Percentiles rank a stretch among this genome's conserved stretches.
Evolutionary conservation across 345 rosid genomes (phyloP).

Genomic region (rapeseed (Brassica napus)): DNA sequence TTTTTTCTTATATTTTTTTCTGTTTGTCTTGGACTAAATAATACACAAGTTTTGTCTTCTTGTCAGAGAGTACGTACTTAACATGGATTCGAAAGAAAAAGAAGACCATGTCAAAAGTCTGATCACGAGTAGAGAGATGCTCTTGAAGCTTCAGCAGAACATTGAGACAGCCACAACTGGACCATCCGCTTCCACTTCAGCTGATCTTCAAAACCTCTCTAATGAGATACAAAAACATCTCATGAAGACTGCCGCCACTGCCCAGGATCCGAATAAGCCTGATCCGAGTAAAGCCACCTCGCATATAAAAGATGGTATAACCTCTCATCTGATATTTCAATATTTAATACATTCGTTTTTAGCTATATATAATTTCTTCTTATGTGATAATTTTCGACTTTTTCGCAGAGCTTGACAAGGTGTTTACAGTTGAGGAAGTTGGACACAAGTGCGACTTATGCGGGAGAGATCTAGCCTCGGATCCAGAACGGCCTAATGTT

Average conservation of each 20-base stretch:
- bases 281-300: not conserved
- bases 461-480: conserved; percentile 19
- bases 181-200: not conserved
- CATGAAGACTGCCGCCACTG: not conserved
- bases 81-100: conserved; percentile 12
- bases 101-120: not conserved
- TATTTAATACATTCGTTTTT: not conserved
- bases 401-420: conserved; percentile 24
- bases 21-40: not conserved
- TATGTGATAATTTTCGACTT: not conserved
- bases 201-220: not conserved
- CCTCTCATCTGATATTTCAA: not conserved
- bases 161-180: not conserved
- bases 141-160: not conserved
- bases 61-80: not conserved
- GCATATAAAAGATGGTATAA: conserved; percentile 10
- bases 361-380: not conserved
- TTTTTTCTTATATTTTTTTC: not conserved
- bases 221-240: not conserved
- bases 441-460: conserved; percentile 37
- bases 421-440: conserved; percentile 28
- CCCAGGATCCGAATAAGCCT: not conserved
- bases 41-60: not conserved
- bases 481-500: conserved; percentile 35
- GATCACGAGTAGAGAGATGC: not conserved